These are phyloP conservation scores for Synchytrium microbalum DNA, from an alignment of 371 early-diverging fungal genomes.

Conservation along the genomic window DNA sequence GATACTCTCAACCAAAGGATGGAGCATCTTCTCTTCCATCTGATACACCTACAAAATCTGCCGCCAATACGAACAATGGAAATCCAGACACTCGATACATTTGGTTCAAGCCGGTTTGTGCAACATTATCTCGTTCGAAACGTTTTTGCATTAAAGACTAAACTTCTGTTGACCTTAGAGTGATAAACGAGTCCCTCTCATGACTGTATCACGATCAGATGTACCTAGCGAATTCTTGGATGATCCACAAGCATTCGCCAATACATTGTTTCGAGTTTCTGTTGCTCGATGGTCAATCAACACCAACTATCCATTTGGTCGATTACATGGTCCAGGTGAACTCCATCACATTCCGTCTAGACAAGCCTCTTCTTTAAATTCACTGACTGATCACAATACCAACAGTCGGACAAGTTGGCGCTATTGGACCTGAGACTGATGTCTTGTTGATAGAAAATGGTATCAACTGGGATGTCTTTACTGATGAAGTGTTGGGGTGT, in stretches of 20 bases:
- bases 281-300: slow-evolving; percentile 69
- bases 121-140: not conserved
- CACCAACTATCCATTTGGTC: slow-evolving; percentile 64
- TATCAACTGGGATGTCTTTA: slow-evolving; percentile 45
- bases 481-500: slow-evolving; percentile 53
- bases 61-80: slow-evolving; percentile 6
- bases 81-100: slow-evolving; percentile 40
- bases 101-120: slow-evolving; percentile 74
- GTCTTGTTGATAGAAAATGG: slow-evolving; percentile 58
- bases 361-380: not conserved
- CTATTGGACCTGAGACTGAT: slow-evolving; percentile 59
- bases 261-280: slow-evolving; percentile 42
- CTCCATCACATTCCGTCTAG: not conserved
- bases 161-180: slow-evolving; percentile 29
- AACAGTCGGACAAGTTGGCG: slow-evolving; percentile 58
- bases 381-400: no score
- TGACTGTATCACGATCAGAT: slow-evolving; percentile 65
- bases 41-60: not conserved
- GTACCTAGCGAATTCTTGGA: slow-evolving; percentile 61
- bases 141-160: not conserved
- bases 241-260: slow-evolving; percentile 44
- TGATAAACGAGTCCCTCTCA: slow-evolving; percentile 70
- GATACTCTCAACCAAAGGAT: slow-evolving; percentile 5
- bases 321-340: slow-evolving; percentile 50
- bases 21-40: no score